Evolutionary conservation across 495 filamentous ascomycete species (phyloP), one percentile per base, ranked within the genome.

Genomic region (Trichodelitschia bisporula): DNA sequence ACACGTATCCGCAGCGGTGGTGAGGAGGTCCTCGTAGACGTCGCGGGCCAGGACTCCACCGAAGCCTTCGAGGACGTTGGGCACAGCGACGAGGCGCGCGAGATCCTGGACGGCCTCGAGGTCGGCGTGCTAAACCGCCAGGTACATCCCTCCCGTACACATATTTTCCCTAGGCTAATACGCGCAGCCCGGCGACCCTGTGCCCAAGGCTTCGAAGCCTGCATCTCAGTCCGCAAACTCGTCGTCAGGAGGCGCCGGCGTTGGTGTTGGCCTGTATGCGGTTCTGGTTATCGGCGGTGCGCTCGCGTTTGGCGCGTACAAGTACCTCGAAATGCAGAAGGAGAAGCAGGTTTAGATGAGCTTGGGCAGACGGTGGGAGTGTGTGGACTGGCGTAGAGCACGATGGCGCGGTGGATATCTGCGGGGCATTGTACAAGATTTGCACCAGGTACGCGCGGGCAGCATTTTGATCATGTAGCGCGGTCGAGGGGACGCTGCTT

Each of bases 31-130:
- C 59, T 99, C 18, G 67, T 95, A 42, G 89, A 99, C 47, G 83
- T 95, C 39, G 86, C 61, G 45, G 86, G 86, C 46, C 80, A 91
- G 57, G 86, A 99, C 57, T 76, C 80, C 42, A 90, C 86, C 43
- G 89, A 95, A 56, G 82, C 86, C 34, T 99, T 99, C 51, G 86
- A 99, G 61, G 89, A 99, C 56, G 89, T 99, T 50, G 89, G 89
- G 38, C 89, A 99, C 72, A 86, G 76, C 51, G 89, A 99, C 52
- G 89, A 99, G 61, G 89, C 89, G 36, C 73, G 89, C 31, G 80
- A 93, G 60, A 82, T 92, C 45, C 69, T 99, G 12, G 64, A 72
- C 15, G 68, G 70, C 39, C 58, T 92, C 37, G 56, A 71, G 19
- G 69, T 91, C 38, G 86, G 79, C 32, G 65, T 40, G 17, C 55